Evolutionary conservation across 108 stramenopile species (phyloP).

Genomic region (Seminavis robusta): DNA sequence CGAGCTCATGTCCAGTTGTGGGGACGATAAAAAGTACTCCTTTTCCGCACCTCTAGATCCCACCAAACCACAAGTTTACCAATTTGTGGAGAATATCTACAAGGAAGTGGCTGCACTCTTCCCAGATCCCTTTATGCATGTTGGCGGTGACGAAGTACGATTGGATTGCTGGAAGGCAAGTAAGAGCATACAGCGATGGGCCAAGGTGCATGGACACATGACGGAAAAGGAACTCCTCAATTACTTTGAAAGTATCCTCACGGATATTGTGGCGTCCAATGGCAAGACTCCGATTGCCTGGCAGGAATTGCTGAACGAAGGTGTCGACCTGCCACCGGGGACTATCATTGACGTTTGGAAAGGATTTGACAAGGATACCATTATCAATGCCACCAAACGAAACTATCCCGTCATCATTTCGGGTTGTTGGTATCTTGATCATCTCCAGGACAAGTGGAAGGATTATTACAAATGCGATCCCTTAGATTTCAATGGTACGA

Average conservation of each 20-base stretch:
- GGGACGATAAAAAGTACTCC: background rate
- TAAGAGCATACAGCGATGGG: slow-evolving; percentile 24
- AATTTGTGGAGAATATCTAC: slow-evolving; percentile 39
- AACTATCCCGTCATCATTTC: slow-evolving; percentile 25
- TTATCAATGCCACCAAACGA: slow-evolving; percentile 21
- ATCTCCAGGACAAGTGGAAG: slow-evolving; percentile 38
- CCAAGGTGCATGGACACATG: slow-evolving; percentile 29
- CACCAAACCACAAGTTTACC: slow-evolving; percentile 23
- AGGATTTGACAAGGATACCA: slow-evolving; percentile 27
- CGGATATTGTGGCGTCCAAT: slow-evolving; percentile 11
- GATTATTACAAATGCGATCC: slow-evolving; percentile 49
- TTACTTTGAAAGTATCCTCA: slow-evolving; percentile 34
- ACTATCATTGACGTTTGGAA: slow-evolving; percentile 64
- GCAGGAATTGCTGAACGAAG: slow-evolving; percentile 66
- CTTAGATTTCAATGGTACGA: slow-evolving; percentile 24
- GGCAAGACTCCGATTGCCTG: slow-evolving; percentile 51
- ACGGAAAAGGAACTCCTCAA: slow-evolving; percentile 22
- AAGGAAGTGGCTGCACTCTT: slow-evolving; percentile 31
- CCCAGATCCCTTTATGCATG: slow-evolving; percentile 49
- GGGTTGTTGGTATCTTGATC: slow-evolving; percentile 72
- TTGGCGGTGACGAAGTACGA: slow-evolving; percentile 76
- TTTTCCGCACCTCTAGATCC: slow-evolving; percentile 29
- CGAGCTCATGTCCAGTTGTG: background rate
- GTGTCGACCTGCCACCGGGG: slow-evolving; percentile 14
- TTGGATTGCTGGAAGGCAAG: slow-evolving; percentile 39